phyloP scores from a whole-genome alignment of 2,329 filamentous ascomycete species.

The Aureobasidium pullulans region DNA sequence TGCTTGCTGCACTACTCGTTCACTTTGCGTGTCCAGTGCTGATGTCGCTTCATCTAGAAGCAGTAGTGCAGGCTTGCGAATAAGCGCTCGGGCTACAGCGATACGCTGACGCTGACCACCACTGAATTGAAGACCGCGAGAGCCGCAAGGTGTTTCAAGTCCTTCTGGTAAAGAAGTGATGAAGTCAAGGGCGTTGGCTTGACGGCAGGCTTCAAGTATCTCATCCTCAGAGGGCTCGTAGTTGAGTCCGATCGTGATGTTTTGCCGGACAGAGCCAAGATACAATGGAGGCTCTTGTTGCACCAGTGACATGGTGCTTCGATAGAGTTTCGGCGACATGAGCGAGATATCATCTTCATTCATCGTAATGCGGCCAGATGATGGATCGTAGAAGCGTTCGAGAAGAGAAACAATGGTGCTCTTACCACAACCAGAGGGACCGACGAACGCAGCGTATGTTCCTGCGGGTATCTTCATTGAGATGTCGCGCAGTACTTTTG shows the following conservation, averaged over 20 bases:
- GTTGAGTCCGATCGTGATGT: conserved; percentile 40
- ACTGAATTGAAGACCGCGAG: conserved; percentile 42
- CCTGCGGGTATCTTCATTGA: conserved; percentile 28
- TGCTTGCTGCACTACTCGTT: conserved; percentile 59
- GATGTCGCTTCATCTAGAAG: conserved; percentile 55
- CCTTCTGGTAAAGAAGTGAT: conserved; percentile 46
- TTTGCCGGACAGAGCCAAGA: conserved; percentile 59
- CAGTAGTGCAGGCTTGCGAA: conserved; percentile 45
- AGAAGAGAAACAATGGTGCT: conserved; percentile 40
- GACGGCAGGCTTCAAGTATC: conserved; percentile 40
- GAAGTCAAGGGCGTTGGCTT: conserved; percentile 49
- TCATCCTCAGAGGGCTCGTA: conserved; percentile 32
- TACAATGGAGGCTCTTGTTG: conserved; percentile 69
- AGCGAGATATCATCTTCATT: conserved; percentile 54
- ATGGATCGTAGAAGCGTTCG: conserved; percentile 41
- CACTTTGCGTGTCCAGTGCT: conserved; percentile 57
- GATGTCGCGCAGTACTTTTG: conserved; percentile 23
- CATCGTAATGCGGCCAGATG: conserved; percentile 32
- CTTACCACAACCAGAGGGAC: conserved; percentile 43
- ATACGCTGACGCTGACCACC: conserved; percentile 52
- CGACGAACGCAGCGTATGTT: conserved; percentile 40
- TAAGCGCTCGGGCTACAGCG: conserved; percentile 48
- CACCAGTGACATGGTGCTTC: conserved; percentile 60
- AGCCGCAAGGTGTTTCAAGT: conserved; percentile 42
- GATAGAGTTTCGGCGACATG: conserved; percentile 56